These are phyloP conservation scores for Nosema granulosis DNA, from an alignment of 371 early-diverging fungal species.

Conservation along the genomic window DNA sequence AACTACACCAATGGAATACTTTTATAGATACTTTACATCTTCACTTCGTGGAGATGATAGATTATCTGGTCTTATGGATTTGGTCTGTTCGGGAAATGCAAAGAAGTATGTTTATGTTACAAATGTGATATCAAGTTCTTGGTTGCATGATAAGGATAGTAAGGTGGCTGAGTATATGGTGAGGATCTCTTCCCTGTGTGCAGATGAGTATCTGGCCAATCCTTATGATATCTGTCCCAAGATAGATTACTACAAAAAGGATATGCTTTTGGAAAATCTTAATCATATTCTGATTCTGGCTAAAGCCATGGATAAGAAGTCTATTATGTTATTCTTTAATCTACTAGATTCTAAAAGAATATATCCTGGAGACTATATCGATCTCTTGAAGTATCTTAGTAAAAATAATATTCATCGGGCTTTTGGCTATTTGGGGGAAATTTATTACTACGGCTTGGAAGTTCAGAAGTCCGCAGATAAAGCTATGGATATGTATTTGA, in stretches of 20 bases:
- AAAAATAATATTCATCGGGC: slow-evolving; percentile 51
- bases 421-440: slow-evolving; percentile 62
- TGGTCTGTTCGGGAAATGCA: too few relatives aligned
- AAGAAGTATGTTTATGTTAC: too few relatives aligned
- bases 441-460: slow-evolving; percentile 64
- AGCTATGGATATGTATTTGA: slow-evolving; percentile 64
- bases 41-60: too few relatives aligned
- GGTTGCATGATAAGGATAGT: too few relatives aligned
- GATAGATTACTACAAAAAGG: background rate
- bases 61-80: too few relatives aligned
- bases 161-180: too few relatives aligned
- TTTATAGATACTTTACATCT: too few relatives aligned
- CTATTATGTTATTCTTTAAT: slow-evolving; percentile 51
- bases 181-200: too few relatives aligned
- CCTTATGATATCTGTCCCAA: background rate
- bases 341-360: slow-evolving; percentile 54
- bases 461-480: slow-evolving; percentile 49
- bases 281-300: slow-evolving; percentile 38
- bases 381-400: slow-evolving; percentile 46
- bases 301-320: slow-evolving; percentile 35
- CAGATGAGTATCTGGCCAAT: slow-evolving; percentile 13
- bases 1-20: too few relatives aligned
- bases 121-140: too few relatives aligned
- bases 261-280: slow-evolving; percentile 8
- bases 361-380: slow-evolving; percentile 31